Percentiles rank a stretch among this genome's conserved stretches.
These are phyloP conservation scores for Vigna nakashimae DNA, from an alignment of 306 rosid species.

Conservation along the genomic window DNA sequence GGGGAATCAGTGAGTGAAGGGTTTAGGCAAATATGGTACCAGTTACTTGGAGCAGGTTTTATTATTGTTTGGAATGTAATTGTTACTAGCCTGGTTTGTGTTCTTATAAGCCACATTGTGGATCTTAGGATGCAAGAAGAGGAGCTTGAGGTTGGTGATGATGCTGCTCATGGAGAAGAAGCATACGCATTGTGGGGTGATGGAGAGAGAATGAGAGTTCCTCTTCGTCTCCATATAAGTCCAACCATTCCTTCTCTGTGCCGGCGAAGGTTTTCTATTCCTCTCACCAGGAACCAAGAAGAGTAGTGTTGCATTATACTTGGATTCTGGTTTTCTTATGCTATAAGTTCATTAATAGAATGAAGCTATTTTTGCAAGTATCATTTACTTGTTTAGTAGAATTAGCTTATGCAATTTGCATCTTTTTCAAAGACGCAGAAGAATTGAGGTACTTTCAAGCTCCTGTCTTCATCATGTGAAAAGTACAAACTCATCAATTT, in stretches of 20 bases:
- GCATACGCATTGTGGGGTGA: constrained; percentile 84
- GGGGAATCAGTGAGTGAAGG: constrained; percentile 27
- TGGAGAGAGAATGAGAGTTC: constrained; percentile 55
- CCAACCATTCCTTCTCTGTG: constrained; percentile 38
- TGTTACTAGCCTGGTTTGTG: constrained; percentile 67
- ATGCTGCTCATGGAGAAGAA: constrained; percentile 81
- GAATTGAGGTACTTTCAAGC: no score
- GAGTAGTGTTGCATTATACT: not conserved
- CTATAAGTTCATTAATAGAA: no score
- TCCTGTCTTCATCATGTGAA: no score
- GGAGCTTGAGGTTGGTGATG: constrained; percentile 74
- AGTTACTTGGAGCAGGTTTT: constrained; percentile 63
- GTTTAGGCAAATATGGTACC: constrained; percentile 57
- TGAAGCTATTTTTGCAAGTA: not conserved
- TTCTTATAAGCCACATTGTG: constrained; percentile 49
- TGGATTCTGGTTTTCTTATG: no score
- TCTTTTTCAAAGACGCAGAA: no score
- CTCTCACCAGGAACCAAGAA: not conserved
- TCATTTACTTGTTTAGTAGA: no score
- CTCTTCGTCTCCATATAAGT: constrained; percentile 40
- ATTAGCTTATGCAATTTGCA: no score
- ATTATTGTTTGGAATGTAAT: constrained; percentile 62
- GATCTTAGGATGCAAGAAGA: constrained; percentile 75
- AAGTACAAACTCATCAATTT: no score
- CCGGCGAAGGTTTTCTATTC: constrained; percentile 29